Evolutionary conservation across 305 asterid species (phyloP), one percentile per base, ranked within the genome.

Genomic region (Solanum hybrid): DNA sequence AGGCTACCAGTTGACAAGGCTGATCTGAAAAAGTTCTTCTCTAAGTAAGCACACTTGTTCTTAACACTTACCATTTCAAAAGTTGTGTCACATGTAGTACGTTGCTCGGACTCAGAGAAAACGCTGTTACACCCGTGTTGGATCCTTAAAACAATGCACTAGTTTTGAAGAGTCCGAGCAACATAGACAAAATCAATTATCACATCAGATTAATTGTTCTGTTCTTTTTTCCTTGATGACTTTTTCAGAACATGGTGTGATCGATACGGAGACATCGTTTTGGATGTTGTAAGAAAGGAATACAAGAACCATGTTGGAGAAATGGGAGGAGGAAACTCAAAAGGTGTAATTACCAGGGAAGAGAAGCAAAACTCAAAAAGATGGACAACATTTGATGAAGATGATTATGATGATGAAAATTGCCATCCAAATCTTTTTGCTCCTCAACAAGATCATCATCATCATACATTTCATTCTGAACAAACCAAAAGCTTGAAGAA

Each of bases 1-100:
- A 93, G 95, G 94, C 96, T 97, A 90, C 98, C 98, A 27, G 96
- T 92, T 31, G 96, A 96, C 91, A 94, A 91, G 91, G 95, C 93
- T 76, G 99, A 97, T 91, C 92, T 97, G 51, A 91, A 83, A 81
- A 91, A 79, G 93, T 86, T 92, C 90, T 94, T 96, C 68, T 92
- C 98, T 37, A 95, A 92, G 98, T 95, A 94, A 94, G 94, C 68
- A 80, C 39, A 84, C 86, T 87, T 31, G 7, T 12, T 26, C 39
- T 9, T 9, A 57, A 88, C 33, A 15, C 27, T 68, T 7, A 0
- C 34, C 68, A 41, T 76, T 51, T 85, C 39, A 45, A 27, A 32
- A 45, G 88, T 65, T 33, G 11, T 20, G 39, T 57, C 6, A 38
- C 65, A 88, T 45, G 34, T 32, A 68, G 72, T 77, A 72, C 8